Percentiles rank a stretch among this genome's conserved stretches.
Evolutionary conservation across 2,329 filamentous ascomycete genomes (phyloP).

Genomic region (Hysterium pulicare): DNA sequence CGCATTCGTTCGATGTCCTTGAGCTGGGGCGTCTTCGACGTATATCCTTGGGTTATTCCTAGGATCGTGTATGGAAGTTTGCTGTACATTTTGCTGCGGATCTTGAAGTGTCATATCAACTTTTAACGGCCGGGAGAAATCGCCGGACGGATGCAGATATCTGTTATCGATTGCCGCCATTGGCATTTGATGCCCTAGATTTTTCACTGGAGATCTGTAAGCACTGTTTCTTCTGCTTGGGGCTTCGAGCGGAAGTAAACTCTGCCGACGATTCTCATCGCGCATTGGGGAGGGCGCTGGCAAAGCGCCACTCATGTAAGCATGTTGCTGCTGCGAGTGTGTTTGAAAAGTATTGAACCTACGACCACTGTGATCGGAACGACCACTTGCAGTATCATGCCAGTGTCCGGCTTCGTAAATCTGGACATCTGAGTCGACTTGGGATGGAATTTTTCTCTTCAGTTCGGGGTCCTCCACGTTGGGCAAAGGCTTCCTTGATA

Average conservation of each 20-base stretch:
- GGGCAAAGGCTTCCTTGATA: slow-evolving; percentile 26
- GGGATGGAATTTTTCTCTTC: slow-evolving; percentile 8
- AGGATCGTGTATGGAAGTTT: too few species aligned
- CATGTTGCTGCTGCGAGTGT: slow-evolving; percentile 6
- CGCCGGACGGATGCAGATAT: too few species aligned
- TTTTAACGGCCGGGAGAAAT: too few species aligned
- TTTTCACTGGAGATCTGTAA: too few species aligned
- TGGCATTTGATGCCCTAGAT: too few species aligned
- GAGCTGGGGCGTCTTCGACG: slow-evolving; percentile 5
- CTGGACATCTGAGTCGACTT: slow-evolving; percentile 6
- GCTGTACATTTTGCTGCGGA: too few species aligned
- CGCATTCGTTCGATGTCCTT: not conserved
- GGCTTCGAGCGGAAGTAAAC: too few species aligned
- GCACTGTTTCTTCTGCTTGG: too few species aligned
- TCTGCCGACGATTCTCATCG: too few species aligned
- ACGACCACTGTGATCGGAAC: not conserved
- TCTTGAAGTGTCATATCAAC: too few species aligned
- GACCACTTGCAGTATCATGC: slow-evolving; percentile 2
- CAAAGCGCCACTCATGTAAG: slow-evolving; percentile 26
- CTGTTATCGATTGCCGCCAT: too few species aligned
- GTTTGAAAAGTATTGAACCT: not conserved
- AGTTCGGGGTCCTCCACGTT: slow-evolving; percentile 20
- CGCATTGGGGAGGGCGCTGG: slow-evolving; percentile 7
- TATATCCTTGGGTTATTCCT: too few species aligned
- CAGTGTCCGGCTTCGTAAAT: slow-evolving; percentile 15